Conservation (phyloP, 306 rosid genomes). For the Nissolia schottii region DNA sequence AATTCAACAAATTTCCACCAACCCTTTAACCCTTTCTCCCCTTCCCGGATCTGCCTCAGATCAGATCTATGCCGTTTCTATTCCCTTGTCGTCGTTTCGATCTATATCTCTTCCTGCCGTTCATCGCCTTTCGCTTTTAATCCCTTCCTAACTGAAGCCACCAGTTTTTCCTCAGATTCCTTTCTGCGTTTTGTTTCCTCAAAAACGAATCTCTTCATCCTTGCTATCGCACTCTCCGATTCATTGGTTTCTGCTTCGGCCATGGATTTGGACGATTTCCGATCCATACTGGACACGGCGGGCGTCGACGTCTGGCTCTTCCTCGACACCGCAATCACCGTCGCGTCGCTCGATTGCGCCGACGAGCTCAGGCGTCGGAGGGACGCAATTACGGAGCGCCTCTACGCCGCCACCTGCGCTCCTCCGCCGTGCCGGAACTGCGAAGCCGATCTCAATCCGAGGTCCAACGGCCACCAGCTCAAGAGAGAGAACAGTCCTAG, state of each 20-base stretch:
- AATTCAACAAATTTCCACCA: background rate
- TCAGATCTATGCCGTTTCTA: slow-evolving; percentile 42
- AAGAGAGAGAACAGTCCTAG: slow-evolving; percentile 27
- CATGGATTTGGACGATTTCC: slow-evolving; percentile 90
- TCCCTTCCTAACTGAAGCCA: background rate
- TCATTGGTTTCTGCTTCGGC: background rate
- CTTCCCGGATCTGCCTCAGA: background rate
- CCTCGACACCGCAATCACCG: slow-evolving; percentile 79
- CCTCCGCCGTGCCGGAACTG: slow-evolving; percentile 45
- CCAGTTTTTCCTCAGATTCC: slow-evolving; percentile 9
- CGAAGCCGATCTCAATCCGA: slow-evolving; percentile 13
- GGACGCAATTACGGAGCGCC: slow-evolving; percentile 74
- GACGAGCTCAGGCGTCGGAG: slow-evolving; percentile 64
- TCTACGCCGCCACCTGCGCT: slow-evolving; percentile 43
- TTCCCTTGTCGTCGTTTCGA: slow-evolving; percentile 16
- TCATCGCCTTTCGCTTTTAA: background rate
- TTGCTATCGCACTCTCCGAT: background rate
- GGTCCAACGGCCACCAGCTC: slow-evolving; percentile 20
- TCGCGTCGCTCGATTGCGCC: slow-evolving; percentile 64
- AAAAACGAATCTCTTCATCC: no score
- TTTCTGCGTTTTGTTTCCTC: slow-evolving; percentile 2
- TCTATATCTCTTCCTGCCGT: background rate
- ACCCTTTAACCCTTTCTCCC: background rate
- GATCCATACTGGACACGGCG: slow-evolving; percentile 60
- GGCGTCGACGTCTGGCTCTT: slow-evolving; percentile 87